Evolutionary conservation across 306 rosid species (phyloP).

Genomic region (Fragaria nilgerrensis): DNA sequence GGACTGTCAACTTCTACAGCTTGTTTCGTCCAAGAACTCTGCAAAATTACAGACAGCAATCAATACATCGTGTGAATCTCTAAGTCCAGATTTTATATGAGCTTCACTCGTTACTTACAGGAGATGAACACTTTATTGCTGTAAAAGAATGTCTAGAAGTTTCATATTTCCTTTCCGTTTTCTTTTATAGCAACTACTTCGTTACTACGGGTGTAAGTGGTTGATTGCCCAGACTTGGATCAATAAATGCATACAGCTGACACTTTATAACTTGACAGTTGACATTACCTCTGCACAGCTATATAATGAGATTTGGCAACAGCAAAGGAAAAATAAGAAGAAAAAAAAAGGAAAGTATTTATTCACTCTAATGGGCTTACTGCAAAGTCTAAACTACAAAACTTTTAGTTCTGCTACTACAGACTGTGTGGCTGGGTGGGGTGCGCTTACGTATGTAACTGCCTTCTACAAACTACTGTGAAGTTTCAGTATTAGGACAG

Average conservation of each 20-base stretch:
- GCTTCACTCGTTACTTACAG: too few species aligned
- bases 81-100: not conserved
- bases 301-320: not conserved
- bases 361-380: not conserved
- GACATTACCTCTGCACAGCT: not conserved
- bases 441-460: not conserved
- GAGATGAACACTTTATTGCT: not conserved
- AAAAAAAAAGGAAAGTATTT: not conserved
- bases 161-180: not conserved
- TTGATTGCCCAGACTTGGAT: not conserved
- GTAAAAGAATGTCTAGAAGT: not conserved
- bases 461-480: not conserved
- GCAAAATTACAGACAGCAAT: conserved; percentile 27
- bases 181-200: not conserved
- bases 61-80: not conserved
- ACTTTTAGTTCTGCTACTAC: not conserved
- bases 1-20: conserved; percentile 85
- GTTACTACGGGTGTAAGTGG: not conserved
- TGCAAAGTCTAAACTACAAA: not conserved
- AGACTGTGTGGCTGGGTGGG: not conserved
- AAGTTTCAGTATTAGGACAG: conserved; percentile 5
- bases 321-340: not conserved
- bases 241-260: not conserved
- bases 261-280: not conserved
- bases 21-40: conserved; percentile 92